A percentile compares a stretch with the other conserved stretches of the same genome.
phyloP scores from a whole-genome alignment of 164 flowering plant genomes.

The Chloranthus sessilifolius region DNA sequence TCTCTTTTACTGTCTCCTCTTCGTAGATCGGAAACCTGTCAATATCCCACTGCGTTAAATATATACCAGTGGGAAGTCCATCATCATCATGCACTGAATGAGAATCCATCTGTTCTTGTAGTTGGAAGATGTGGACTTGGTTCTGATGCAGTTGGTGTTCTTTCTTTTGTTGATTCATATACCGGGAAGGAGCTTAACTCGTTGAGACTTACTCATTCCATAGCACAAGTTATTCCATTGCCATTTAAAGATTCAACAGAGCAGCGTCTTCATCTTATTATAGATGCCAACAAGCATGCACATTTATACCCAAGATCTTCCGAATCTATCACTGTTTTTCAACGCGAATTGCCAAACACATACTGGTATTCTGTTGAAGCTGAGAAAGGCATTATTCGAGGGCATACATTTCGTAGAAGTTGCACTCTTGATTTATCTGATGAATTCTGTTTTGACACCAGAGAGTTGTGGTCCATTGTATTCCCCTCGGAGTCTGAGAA shows the following conservation, averaged over 20 bases:
- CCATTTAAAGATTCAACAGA: constrained; percentile 84
- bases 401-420: constrained; percentile 44
- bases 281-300: constrained; percentile 49
- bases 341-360: constrained; percentile 55
- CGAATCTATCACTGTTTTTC: constrained; percentile 58
- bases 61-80: constrained; percentile 90
- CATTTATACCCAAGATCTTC: constrained; percentile 72
- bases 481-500: constrained; percentile 91
- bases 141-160: constrained; percentile 49
- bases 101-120: constrained; percentile 85
- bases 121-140: constrained; percentile 70
- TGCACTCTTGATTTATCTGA: constrained; percentile 43
- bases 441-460: constrained; percentile 72
- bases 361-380: constrained; percentile 85
- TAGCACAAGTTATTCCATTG: constrained; percentile 66
- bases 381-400: constrained; percentile 64
- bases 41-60: constrained; percentile 49
- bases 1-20: constrained; percentile 55
- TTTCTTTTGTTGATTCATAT: constrained; percentile 88
- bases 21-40: constrained; percentile 59
- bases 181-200: constrained; percentile 68
- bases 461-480: constrained; percentile 79
- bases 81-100: constrained; percentile 94
- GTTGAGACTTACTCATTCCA: constrained; percentile 45
- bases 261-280: constrained; percentile 76